Base-by-base conservation (phyloP, 2,329 filamentous ascomycete species). In the Hypoxylon sp. region DNA sequence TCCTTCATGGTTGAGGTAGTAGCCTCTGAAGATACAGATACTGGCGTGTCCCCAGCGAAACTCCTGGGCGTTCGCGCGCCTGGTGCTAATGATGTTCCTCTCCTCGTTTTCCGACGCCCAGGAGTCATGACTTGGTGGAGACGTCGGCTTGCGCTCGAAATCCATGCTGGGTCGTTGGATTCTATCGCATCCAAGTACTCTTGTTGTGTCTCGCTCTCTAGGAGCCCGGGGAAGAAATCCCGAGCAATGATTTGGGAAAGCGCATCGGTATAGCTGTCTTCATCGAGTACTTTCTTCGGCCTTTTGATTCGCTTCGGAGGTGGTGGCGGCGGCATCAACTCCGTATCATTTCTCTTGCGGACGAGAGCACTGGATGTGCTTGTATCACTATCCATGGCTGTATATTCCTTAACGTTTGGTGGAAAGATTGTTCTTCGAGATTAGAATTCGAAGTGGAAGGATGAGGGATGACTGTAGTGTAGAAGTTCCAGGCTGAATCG, bases 181-280 rank as follows among this genome's bases (percentile, higher is more conserved):
- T 97, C 94, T 7, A 98, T 82, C 0, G 96, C 96, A 75, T 97
- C 91, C 30, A 99, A 84, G 73, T 98, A 98, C 75, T 99, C 96
- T 77, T 94, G 90, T 78, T 98, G 94, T 0, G 91, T 91, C 74
- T 97, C 90, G 13, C 90, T 90, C 78, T 98, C 94, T 3, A 94
- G 83, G 0, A 99, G 85, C 0, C 95, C 96, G 0, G 96, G 96
- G 75, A 98, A 99, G 83, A 97, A 99, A 83, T 99, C 96, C 71
- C 96, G 90, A 9, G 93, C 93, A 69, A 99, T 97, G 77, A 99
- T 98, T 73, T 96, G 91, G 0, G 94, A 97, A 28, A 99, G 85
- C 0, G 93, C 92, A 63, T 94, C 90, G 1, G 93, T 96, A 80
- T 99, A 99, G 58, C 91, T 90, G 73, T 99, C 95, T 84, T 99